Evolutionary conservation across 202 grass and related monocot genomes (phyloP).

Genomic region (Carex arenaria): DNA sequence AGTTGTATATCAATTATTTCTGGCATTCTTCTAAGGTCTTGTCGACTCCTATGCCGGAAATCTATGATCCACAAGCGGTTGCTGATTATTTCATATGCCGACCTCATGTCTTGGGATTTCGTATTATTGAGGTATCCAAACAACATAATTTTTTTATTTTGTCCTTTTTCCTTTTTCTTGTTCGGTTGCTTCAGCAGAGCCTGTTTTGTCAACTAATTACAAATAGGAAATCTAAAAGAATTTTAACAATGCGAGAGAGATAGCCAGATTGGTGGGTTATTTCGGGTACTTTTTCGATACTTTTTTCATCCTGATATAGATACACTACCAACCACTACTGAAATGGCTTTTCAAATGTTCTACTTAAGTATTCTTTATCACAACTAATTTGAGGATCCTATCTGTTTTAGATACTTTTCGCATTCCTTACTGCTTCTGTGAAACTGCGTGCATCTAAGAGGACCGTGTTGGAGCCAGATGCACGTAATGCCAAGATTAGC

Average conservation of each 20-base stretch:
- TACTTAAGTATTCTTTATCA: neutral
- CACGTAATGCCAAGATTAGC: conserved; percentile 4
- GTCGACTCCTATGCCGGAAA: conserved; percentile 66
- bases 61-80: conserved; percentile 65
- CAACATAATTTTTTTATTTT: neutral
- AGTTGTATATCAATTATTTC: conserved; percentile 57
- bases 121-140: conserved; percentile 49
- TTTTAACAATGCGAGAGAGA: neutral
- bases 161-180: neutral
- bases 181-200: neutral
- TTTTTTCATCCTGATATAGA: neutral
- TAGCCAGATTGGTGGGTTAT: neutral
- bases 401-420: conserved; percentile 47
- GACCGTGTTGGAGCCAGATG: conserved; percentile 27
- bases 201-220: conserved; percentile 11
- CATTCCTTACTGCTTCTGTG: conserved; percentile 47
- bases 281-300: neutral
- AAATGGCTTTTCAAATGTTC: neutral
- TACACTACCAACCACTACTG: neutral
- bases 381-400: neutral
- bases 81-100: conserved; percentile 63
- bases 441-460: conserved; percentile 67
- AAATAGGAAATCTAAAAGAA: neutral
- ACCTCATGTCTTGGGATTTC: conserved; percentile 71
- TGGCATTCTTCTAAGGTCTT: conserved; percentile 28